These are phyloP conservation scores for Rhizomucor miehei DNA, from an alignment of 371 early-diverging fungal genomes.

Conservation along the genomic window DNA sequence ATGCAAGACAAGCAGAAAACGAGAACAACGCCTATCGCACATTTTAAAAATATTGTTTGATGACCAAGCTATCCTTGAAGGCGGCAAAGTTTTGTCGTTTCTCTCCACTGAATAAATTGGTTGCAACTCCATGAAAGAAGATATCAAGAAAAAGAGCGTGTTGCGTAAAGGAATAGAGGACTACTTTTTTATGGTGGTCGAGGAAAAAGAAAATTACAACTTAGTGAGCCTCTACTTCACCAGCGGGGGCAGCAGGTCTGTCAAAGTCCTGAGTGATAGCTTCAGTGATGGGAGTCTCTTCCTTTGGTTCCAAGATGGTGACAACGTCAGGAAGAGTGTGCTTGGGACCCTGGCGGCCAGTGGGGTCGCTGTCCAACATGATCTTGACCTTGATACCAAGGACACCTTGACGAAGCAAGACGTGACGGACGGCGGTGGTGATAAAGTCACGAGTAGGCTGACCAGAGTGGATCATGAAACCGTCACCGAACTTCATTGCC, in stretches of 20 bases:
- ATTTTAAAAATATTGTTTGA: too few relatives aligned
- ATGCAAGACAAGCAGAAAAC: background rate
- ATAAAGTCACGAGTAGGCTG: slow-evolving; percentile 98
- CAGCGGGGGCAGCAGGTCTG: slow-evolving; percentile 50
- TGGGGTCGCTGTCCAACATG: slow-evolving; percentile 98
- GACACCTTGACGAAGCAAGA: slow-evolving; percentile 99
- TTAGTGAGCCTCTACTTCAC: slow-evolving; percentile 18
- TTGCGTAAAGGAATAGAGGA: too few relatives aligned
- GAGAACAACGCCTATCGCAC: too few relatives aligned
- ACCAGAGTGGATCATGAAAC: slow-evolving; percentile 99
- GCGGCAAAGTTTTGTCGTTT: too few relatives aligned
- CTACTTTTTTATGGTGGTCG: too few relatives aligned
- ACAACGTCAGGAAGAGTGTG: slow-evolving; percentile 96
- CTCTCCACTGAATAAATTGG: too few relatives aligned
- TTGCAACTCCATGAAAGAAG: too few relatives aligned
- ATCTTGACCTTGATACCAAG: slow-evolving; percentile 99
- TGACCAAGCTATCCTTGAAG: too few relatives aligned
- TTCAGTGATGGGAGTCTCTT: slow-evolving; percentile 68
- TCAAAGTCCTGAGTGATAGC: slow-evolving; percentile 77
- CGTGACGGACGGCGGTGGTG: slow-evolving; percentile 97
- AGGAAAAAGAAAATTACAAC: too few relatives aligned
- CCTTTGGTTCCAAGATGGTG: slow-evolving; percentile 95
- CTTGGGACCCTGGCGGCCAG: slow-evolving; percentile 96
- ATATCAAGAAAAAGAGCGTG: too few relatives aligned
- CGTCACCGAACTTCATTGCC: slow-evolving; percentile 99